Percentiles rank a stretch among this genome's conserved stretches.
Conservation (phyloP, 768 basidiomycete species). For the Lactifluus volemus region DNA sequence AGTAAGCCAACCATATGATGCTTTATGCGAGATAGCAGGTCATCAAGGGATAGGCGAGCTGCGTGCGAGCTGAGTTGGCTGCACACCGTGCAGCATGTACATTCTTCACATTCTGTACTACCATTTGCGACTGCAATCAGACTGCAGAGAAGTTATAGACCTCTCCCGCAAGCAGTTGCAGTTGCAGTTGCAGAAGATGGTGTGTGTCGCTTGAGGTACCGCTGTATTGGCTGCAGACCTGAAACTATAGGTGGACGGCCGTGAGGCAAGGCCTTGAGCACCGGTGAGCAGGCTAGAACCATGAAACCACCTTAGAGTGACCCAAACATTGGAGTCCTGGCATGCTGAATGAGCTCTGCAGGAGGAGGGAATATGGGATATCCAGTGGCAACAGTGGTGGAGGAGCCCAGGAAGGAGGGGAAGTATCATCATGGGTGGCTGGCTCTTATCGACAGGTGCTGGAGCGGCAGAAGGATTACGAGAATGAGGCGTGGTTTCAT, state of each 20-base stretch:
- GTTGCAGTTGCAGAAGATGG: slow-evolving; percentile 28
- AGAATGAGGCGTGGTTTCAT: slow-evolving; percentile 44
- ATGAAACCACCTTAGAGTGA: slow-evolving; percentile 48
- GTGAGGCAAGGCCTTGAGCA: slow-evolving; percentile 52
- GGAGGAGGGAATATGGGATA: slow-evolving; percentile 92
- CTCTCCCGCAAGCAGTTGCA: slow-evolving; percentile 48
- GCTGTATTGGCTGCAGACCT: slow-evolving; percentile 61
- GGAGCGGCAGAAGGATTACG: slow-evolving; percentile 51
- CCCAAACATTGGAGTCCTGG: slow-evolving; percentile 78
- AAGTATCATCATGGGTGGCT: slow-evolving; percentile 77
- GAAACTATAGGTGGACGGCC: slow-evolving; percentile 77
- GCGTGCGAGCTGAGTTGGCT: too few species aligned
- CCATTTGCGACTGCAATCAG: slow-evolving; percentile 59
- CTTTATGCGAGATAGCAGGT: too few species aligned
- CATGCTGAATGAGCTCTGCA: slow-evolving; percentile 83
- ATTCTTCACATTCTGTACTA: too few species aligned
- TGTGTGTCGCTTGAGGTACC: slow-evolving; percentile 39
- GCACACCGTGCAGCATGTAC: too few species aligned
- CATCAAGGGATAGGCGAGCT: too few species aligned
- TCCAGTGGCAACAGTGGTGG: slow-evolving; percentile 76
- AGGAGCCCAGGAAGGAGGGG: slow-evolving; percentile 62
- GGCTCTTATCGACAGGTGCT: slow-evolving; percentile 59
- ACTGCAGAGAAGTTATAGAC: slow-evolving; percentile 62
- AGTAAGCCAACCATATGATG: too few species aligned
- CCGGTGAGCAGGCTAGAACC: slow-evolving; percentile 73